Percentiles rank a stretch among this genome's conserved stretches.
Evolutionary conservation across 1,284 basidiomycete genomes (phyloP).

Genomic region (Phylloporus gajari): DNA sequence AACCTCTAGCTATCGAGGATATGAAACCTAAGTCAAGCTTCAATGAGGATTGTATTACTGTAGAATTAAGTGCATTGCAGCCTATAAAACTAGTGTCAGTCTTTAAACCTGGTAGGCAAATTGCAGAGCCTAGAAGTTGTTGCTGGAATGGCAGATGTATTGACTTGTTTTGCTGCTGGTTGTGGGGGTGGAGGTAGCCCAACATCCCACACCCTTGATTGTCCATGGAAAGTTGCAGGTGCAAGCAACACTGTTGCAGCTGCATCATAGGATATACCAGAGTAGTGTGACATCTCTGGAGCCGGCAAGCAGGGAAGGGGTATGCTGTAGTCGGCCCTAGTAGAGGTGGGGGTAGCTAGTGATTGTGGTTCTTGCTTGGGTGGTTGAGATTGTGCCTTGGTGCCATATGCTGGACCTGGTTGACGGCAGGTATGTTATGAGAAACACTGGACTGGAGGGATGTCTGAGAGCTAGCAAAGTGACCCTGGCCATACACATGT

Average conservation of each 20-base stretch:
- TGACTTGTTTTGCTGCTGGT: slow-evolving; percentile 40
- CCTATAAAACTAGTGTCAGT: slow-evolving; percentile 52
- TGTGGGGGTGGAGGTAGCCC: slow-evolving; percentile 39
- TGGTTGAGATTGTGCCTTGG: slow-evolving; percentile 41
- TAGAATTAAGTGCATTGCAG: slow-evolving; percentile 94
- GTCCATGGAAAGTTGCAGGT: slow-evolving; percentile 62
- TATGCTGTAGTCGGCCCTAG: slow-evolving; percentile 82
- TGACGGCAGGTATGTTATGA: slow-evolving; percentile 15
- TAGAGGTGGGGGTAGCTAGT: slow-evolving; percentile 26
- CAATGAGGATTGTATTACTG: slow-evolving; percentile 59
- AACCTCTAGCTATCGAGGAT: slow-evolving; percentile 76
- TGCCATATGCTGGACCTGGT: slow-evolving; percentile 17
- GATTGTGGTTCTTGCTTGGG: slow-evolving; percentile 34
- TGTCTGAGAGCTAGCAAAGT: too few relatives aligned
- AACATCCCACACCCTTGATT: slow-evolving; percentile 68
- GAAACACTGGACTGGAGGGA: too few relatives aligned
- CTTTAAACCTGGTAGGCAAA: neutral
- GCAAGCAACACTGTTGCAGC: slow-evolving; percentile 64
- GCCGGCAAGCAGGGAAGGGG: slow-evolving; percentile 61
- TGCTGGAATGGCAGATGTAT: slow-evolving; percentile 51
- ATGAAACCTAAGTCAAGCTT: slow-evolving; percentile 6
- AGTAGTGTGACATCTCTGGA: slow-evolving; percentile 79
- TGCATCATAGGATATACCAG: slow-evolving; percentile 78
- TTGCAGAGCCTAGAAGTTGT: slow-evolving; percentile 41
- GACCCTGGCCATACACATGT: too few relatives aligned